A percentile compares a stretch with the other conserved stretches of the same genome.
Conservation (phyloP, 2,329 filamentous ascomycete species). For the Fusarium caatingaense region DNA sequence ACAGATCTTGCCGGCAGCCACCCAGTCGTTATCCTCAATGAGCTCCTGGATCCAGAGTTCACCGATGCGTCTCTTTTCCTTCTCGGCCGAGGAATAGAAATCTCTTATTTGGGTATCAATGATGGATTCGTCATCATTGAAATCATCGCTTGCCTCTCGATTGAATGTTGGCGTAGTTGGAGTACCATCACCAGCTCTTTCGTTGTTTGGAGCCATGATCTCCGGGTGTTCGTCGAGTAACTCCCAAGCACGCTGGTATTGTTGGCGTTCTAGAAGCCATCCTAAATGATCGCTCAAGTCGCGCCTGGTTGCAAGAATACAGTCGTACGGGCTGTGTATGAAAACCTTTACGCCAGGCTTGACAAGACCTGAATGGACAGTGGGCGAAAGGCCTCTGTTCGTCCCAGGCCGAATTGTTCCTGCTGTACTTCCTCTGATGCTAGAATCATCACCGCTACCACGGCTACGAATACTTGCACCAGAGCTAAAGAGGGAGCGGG, state of each 20-base stretch:
- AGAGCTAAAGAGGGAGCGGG: conserved; percentile 87
- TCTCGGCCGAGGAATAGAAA: conserved; percentile 76
- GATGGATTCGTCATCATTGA: conserved; percentile 74
- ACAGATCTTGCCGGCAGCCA: conserved; percentile 80
- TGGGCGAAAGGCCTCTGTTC: conserved; percentile 45
- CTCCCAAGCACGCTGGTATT: conserved; percentile 89
- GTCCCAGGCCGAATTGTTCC: conserved; percentile 47
- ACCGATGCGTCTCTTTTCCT: conserved; percentile 90
- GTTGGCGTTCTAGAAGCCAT: conserved; percentile 85
- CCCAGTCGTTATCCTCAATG: conserved; percentile 80
- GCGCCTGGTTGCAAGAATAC: conserved; percentile 88
- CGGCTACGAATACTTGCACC: conserved; percentile 78
- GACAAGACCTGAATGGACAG: conserved; percentile 65
- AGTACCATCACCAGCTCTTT: conserved; percentile 54
- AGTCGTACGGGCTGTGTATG: conserved; percentile 96
- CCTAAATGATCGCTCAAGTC: conserved; percentile 85
- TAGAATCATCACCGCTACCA: conserved; percentile 71
- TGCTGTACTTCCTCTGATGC: conserved; percentile 55
- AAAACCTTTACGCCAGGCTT: conserved; percentile 79
- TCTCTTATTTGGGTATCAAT: conserved; percentile 69
- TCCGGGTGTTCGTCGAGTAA: conserved; percentile 90
- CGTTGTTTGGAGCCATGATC: conserved; percentile 60
- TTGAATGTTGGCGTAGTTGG: conserved; percentile 57
- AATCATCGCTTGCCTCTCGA: conserved; percentile 64
- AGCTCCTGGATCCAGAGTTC: conserved; percentile 94